These are phyloP conservation scores for Isabelozyma gotoi DNA, from an alignment of 805 yeast species.

Conservation along the genomic window DNA sequence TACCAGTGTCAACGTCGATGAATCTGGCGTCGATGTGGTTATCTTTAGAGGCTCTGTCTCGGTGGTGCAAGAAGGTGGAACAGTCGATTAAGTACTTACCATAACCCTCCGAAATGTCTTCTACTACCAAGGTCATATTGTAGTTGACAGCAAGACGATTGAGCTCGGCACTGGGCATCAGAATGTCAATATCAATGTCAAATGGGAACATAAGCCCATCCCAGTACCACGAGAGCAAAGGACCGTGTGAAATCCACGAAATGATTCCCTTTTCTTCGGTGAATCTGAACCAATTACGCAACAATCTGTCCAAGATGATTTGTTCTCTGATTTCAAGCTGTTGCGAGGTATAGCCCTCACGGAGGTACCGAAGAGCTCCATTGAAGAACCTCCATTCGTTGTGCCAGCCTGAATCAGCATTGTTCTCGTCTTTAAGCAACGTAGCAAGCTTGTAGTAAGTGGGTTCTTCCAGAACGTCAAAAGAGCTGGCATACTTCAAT, in stretches of 20 bases:
- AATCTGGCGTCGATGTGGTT: conserved; percentile 43
- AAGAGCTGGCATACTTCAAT: conserved; percentile 14
- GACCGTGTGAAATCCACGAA: conserved; percentile 26
- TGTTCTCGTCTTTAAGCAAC: conserved; percentile 20
- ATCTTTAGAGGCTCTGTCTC: conserved; percentile 18
- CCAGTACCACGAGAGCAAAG: conserved; percentile 26
- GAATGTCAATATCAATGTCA: conserved; percentile 24
- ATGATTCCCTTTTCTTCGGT: conserved; percentile 21
- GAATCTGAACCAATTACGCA: conserved; percentile 23
- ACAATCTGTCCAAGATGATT: conserved; percentile 18
- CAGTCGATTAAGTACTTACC: conserved; percentile 22
- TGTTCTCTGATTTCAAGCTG: conserved; percentile 21
- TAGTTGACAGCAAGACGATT: conserved; percentile 16
- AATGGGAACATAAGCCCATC: conserved; percentile 23
- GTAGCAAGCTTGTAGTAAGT: conserved; percentile 37
- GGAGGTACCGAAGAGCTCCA: conserved; percentile 49
- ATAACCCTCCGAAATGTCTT: conserved; percentile 24
- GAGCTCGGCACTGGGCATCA: conserved; percentile 22
- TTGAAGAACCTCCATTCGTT: conserved; percentile 59
- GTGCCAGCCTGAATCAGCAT: conserved; percentile 50
- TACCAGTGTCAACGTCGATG: conserved; percentile 56
- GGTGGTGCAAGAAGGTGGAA: conserved; percentile 21
- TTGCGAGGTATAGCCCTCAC: conserved; percentile 23
- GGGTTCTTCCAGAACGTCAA: conserved; percentile 20
- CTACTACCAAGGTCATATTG: conserved; percentile 22